A percentile compares a stretch with the other conserved stretches of the same genome.
Conservation (phyloP, 2,329 filamentous ascomycete genomes). For the Fusarium sp. region DNA sequence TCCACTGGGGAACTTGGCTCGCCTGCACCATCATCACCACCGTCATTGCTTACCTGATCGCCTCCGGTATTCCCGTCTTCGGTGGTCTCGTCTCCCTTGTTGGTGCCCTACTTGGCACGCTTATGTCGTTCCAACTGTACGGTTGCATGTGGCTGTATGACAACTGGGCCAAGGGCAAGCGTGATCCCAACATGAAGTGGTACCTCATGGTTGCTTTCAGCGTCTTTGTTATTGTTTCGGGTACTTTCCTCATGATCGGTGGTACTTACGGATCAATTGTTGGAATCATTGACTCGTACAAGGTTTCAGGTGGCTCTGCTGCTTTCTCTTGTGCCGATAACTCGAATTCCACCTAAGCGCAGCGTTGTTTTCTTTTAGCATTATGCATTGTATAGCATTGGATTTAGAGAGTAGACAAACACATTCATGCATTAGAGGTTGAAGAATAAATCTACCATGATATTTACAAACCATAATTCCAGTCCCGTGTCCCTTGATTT, state of each 20-base stretch:
- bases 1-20: constrained; percentile 47
- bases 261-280: constrained; percentile 58
- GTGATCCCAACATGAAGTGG: constrained; percentile 8
- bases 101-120: constrained; percentile 44
- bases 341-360: constrained; percentile 44
- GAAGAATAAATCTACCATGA: constrained; percentile 4
- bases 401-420: not conserved
- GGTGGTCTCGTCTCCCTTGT: constrained; percentile 42
- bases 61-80: constrained; percentile 40
- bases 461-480: not conserved
- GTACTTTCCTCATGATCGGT: constrained; percentile 53
- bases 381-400: not conserved
- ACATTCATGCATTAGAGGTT: not conserved
- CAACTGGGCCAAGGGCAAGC: constrained; percentile 37
- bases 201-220: constrained; percentile 30
- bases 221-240: constrained; percentile 27
- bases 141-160: constrained; percentile 45
- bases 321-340: constrained; percentile 57
- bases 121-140: constrained; percentile 45
- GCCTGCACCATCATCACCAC: constrained; percentile 41
- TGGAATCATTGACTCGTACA: constrained; percentile 47
- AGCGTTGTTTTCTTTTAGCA: not conserved
- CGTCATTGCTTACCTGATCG: constrained; percentile 43
- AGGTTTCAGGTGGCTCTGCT: constrained; percentile 46
- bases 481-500: no score